phyloP scores from a whole-genome alignment of 2,329 filamentous ascomycete genomes.

The Teratosphaeria nubilosa region DNA sequence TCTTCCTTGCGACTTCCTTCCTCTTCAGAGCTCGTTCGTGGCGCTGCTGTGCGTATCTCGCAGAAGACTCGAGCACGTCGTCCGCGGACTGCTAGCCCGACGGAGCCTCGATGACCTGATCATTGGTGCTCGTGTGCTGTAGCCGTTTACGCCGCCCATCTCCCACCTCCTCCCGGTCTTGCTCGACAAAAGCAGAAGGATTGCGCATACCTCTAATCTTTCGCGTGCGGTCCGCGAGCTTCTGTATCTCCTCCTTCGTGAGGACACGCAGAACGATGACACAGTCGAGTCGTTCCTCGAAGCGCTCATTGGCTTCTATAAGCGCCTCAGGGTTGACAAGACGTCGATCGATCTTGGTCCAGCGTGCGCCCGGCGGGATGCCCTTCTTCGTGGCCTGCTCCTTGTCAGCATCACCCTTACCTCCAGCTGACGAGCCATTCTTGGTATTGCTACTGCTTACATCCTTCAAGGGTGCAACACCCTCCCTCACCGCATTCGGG shows the following conservation, averaged over 20 bases:
- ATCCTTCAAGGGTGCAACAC: conserved; percentile 88
- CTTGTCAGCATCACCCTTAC: conserved; percentile 2
- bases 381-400: conserved; percentile 26
- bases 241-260: conserved; percentile 80
- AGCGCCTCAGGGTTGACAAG: conserved; percentile 85
- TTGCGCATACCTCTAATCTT: conserved; percentile 53
- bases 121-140: background rate
- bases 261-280: conserved; percentile 86
- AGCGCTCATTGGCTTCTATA: conserved; percentile 77
- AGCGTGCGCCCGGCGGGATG: conserved; percentile 59
- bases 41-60: background rate
- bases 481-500: conserved; percentile 70
- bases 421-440: background rate
- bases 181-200: background rate
- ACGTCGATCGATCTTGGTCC: conserved; percentile 85
- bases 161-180: background rate
- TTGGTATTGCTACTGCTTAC: conserved; percentile 14
- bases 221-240: conserved; percentile 70
- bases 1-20: background rate
- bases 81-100: conserved; percentile 3
- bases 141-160: background rate
- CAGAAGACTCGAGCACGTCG: background rate
- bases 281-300: conserved; percentile 83
- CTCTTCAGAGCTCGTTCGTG: background rate
- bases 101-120: background rate